Evolutionary conservation across 345 rosid genomes (phyloP), one percentile per base, ranked within the genome.

Genomic region (Isatis tinctoria): DNA sequence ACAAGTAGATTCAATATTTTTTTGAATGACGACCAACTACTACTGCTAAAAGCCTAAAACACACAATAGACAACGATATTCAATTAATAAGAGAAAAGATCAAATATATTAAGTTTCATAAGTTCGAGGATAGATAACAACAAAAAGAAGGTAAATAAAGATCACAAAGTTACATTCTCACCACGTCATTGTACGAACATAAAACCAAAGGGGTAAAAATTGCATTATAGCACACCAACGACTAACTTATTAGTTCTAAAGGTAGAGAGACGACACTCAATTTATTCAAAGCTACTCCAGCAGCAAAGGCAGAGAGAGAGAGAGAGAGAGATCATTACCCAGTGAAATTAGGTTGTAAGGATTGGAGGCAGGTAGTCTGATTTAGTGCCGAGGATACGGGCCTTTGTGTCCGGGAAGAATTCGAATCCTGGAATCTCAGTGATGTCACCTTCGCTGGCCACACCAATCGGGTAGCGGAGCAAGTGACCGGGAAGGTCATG

Each of bases 281-380:
- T 47, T 76, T 70, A 76, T 76, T 76, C 70, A 63, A 33, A 73
- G 49, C 77, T 36, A 49, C 45, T 1, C 4, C 30, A 35, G 11
- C 54, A 47, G 39, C 45, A 35, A 35, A 60, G 20, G 20, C 45
- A 67, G 13, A 37, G 65, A 44, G 18, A 39, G 24, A 67, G 13
- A 37, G 65, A 44, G 18, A 39, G 24, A 58, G 35, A 53, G 43
- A 54, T 54, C 41, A n/a, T 45, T 35, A 45, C 47, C 56, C 13
- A 69, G 39, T 60, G 44, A 64, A 17, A 35, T 74, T 80, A 92
- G 64, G 99, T 95, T 26, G 99, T 92, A 22, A 95, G 91, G 85
- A 90, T 90, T 22, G 98, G 97, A 24, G 99, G 99, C 62, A 95
- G 69, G 81, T 85, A 90, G 80, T 92, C 98, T 11, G 99, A 90